Evolutionary conservation across 495 filamentous ascomycete species (phyloP).

Genomic region (Tuber aestivum): DNA sequence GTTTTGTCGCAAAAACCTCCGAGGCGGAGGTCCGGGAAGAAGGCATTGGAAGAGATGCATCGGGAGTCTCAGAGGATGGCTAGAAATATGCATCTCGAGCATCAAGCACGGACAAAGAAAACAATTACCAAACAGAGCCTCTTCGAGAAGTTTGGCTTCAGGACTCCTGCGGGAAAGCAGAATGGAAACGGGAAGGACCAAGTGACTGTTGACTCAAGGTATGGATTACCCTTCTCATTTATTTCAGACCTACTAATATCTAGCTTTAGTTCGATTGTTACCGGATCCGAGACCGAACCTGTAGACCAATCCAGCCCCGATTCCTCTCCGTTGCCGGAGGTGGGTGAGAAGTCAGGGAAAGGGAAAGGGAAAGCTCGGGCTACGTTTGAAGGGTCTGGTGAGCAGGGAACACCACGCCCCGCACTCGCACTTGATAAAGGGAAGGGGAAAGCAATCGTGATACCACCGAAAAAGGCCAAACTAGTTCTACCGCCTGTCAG

Average conservation of each 20-base stretch:
- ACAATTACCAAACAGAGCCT: slow-evolving; percentile 80
- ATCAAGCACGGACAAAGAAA: slow-evolving; percentile 84
- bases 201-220: slow-evolving; percentile 31
- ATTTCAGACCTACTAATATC: background rate
- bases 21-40: slow-evolving; percentile 84
- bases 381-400: background rate
- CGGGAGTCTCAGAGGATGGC: slow-evolving; percentile 81
- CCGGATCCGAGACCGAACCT: slow-evolving; percentile 16
- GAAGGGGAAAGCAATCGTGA: slow-evolving; percentile 46
- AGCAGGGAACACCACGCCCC: slow-evolving; percentile 13
- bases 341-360: slow-evolving; percentile 51
- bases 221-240: background rate
- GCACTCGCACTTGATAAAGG: slow-evolving; percentile 50
- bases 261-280: slow-evolving; percentile 7
- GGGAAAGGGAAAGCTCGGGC: slow-evolving; percentile 51
- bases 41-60: slow-evolving; percentile 90
- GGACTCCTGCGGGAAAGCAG: slow-evolving; percentile 30
- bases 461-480: slow-evolving; percentile 36
- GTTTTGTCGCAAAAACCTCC: slow-evolving; percentile 62
- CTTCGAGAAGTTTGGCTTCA: slow-evolving; percentile 77
- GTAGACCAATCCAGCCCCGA: slow-evolving; percentile 44
- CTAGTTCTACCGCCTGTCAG: slow-evolving; percentile 23
- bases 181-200: background rate
- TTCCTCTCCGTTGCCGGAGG: slow-evolving; percentile 35
- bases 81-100: slow-evolving; percentile 83